Evolutionary conservation across 805 yeast genomes (phyloP), one percentile per base, ranked within the genome.

Genomic region (Candida dendrica): DNA sequence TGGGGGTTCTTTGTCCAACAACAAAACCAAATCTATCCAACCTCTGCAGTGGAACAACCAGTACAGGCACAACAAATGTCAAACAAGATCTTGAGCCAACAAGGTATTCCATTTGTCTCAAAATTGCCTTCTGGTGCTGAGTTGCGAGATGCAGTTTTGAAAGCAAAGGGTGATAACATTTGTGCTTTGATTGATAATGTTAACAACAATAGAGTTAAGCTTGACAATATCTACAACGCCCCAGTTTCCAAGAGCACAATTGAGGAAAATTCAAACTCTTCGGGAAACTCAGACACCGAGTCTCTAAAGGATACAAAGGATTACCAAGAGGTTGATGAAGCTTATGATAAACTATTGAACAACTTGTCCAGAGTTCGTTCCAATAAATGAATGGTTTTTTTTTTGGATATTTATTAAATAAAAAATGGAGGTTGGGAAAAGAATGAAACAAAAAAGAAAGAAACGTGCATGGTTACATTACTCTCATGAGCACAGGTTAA

Each of bases 1-100:
- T 79, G 88, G 80, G 95, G 95, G 16, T 77, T 79, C 54, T 85
- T 78, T 53, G 80, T 87, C 49, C 84, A 81, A 56, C 86, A 79
- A 54, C 77, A 81, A 46, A 52, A 62, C 15, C 64, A 66, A 48
- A 40, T 58, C 29, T 61, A 59, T 40, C 65, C 65, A 13, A 64
- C 57, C 14, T 42, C 39, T 31, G 37, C 36, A 6, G 31, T 39
- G 49, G 42, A 24, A 14, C 41, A 31, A 15, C 44, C 16, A 20
- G 44, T 3, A 20, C 44, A 10, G 22, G 33, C 27, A 13, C 16
- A 17, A 14, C 19, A 15, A n/a, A 15, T 15, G 11, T 3, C 26
- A 18, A 32, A 34, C 16, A 14, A 19, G 7, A 7, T 13, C 5
- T 19, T n/a, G 15, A 13, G 16, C 6, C 13, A 15, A 15, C 37